A percentile compares a stretch with the other conserved stretches of the same genome.
Evolutionary conservation across 2,329 filamentous ascomycete species (phyloP).

Genomic region (Ophiobolus disseminans): DNA sequence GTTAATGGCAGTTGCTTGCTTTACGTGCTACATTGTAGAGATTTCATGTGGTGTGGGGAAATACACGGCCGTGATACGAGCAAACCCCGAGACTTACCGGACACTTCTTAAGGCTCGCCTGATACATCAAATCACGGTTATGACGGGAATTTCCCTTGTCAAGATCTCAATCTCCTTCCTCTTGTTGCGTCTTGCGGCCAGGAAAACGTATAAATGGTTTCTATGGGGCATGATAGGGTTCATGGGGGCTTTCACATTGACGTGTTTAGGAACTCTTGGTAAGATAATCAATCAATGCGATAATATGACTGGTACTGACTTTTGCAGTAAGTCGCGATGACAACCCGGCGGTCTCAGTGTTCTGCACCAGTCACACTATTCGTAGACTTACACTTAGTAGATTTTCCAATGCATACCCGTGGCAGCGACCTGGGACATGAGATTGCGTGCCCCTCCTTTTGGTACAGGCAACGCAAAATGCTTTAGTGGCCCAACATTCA

Average conservation of each 20-base stretch:
- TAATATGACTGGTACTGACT: neutral
- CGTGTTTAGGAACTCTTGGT: neutral
- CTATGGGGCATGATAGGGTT: neutral
- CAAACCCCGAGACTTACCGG: slow-evolving; percentile 36
- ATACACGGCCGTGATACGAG: slow-evolving; percentile 51
- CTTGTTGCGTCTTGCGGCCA: slow-evolving; percentile 53
- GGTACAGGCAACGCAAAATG: slow-evolving; percentile 50
- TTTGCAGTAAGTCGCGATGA: neutral
- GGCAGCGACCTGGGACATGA: slow-evolving; percentile 53
- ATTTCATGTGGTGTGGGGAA: slow-evolving; percentile 56
- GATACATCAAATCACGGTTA: slow-evolving; percentile 56
- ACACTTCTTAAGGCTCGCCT: slow-evolving; percentile 51
- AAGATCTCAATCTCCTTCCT: slow-evolving; percentile 60
- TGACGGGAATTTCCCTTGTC: slow-evolving; percentile 55
- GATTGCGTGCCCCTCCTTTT: slow-evolving; percentile 38
- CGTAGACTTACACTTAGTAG: slow-evolving; percentile 52
- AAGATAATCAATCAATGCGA: neutral
- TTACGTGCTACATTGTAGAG: slow-evolving; percentile 51
- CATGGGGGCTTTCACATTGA: neutral
- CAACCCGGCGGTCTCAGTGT: slow-evolving; percentile 46
- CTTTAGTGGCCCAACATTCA: slow-evolving; percentile 51
- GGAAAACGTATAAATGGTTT: slow-evolving; percentile 25
- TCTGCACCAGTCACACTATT: slow-evolving; percentile 30
- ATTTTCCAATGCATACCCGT: slow-evolving; percentile 59
- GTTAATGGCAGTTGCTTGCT: neutral